phyloP scores from a whole-genome alignment of 495 filamentous ascomycete species.

The Penicillium atrosanguineum region DNA sequence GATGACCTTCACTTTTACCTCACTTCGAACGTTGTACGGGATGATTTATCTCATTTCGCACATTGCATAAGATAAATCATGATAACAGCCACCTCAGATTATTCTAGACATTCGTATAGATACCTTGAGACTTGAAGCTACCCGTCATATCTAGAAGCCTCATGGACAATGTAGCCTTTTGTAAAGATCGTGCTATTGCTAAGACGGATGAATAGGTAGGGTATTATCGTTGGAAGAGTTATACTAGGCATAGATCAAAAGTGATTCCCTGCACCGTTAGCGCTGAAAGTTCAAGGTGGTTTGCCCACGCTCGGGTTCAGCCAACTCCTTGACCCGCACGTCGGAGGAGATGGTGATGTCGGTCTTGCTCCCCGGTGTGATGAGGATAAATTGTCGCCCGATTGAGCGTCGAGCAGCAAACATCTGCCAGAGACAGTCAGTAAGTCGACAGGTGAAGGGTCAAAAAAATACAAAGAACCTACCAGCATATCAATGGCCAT shows the following conservation, averaged over 20 bases:
- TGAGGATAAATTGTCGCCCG: constrained; percentile 92
- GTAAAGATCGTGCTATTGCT: background rate
- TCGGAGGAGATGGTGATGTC: constrained; percentile 69
- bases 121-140: background rate
- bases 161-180: too few relatives aligned
- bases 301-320: constrained; percentile 58
- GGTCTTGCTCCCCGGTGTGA: constrained; percentile 85
- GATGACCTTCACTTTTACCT: background rate
- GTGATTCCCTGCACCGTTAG: constrained; percentile 6
- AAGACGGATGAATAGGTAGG: background rate
- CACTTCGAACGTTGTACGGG: too few relatives aligned
- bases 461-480: constrained; percentile 27
- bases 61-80: too few relatives aligned
- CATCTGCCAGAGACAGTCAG: constrained; percentile 53
- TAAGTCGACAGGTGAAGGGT: background rate
- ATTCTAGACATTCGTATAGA: too few relatives aligned
- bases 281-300: constrained; percentile 33
- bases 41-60: background rate
- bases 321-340: constrained; percentile 81
- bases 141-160: background rate
- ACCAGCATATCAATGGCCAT: constrained; percentile 95
- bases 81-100: too few relatives aligned
- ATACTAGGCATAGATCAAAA: background rate
- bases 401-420: constrained; percentile 77
- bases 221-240: background rate